These are phyloP conservation scores for Pulveroboletus frians DNA, from an alignment of 768 basidiomycete genomes.

Conservation along the genomic window DNA sequence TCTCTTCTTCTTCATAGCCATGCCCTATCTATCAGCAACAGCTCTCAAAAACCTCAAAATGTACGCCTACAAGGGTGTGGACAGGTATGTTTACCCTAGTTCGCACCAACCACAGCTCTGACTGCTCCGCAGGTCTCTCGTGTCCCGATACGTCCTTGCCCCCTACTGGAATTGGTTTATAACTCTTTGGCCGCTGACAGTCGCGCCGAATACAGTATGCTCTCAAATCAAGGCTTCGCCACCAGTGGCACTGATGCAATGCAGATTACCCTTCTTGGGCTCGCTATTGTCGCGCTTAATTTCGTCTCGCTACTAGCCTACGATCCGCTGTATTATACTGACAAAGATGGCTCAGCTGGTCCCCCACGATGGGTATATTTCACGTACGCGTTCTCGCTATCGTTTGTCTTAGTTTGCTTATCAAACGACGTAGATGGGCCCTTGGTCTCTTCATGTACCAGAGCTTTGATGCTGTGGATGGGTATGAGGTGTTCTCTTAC, in stretches of 20 bases:
- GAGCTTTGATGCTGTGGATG: slow-evolving; percentile 83
- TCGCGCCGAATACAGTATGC: slow-evolving; percentile 88
- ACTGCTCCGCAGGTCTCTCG: slow-evolving; percentile 51
- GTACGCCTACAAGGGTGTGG: slow-evolving; percentile 77
- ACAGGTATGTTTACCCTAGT: slow-evolving; percentile 51
- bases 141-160: slow-evolving; percentile 71
- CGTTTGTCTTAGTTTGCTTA: background rate
- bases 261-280: slow-evolving; percentile 89
- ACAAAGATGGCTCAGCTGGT: slow-evolving; percentile 54
- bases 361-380: slow-evolving; percentile 88
- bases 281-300: slow-evolving; percentile 77
- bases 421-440: slow-evolving; percentile 58
- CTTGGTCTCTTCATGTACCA: slow-evolving; percentile 90
- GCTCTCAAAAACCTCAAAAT: slow-evolving; percentile 72
- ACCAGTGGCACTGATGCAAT: background rate
- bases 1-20: slow-evolving; percentile 19
- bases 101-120: slow-evolving; percentile 1
- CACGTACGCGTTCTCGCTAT: slow-evolving; percentile 50
- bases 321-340: slow-evolving; percentile 71
- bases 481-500: slow-evolving; percentile 40
- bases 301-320: slow-evolving; percentile 78
- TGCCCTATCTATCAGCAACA: slow-evolving; percentile 61
- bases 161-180: slow-evolving; percentile 94
- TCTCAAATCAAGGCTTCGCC: background rate
- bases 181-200: slow-evolving; percentile 73